Evolutionary conservation across 805 yeast genomes (phyloP), one percentile per base, ranked within the genome.

Genomic region (Suhomyces faveliae): DNA sequence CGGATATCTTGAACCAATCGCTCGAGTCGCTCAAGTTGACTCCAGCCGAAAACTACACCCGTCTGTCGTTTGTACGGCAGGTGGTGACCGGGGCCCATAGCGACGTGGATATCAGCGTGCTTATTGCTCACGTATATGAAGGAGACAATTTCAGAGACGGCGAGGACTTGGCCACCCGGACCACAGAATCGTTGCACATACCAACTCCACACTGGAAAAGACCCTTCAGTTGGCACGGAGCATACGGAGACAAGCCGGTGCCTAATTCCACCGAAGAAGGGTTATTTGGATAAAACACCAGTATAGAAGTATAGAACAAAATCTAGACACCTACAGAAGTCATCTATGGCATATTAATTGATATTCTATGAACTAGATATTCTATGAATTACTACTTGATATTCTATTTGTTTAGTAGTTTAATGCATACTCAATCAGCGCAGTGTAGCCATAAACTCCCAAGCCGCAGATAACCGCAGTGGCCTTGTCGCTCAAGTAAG

Each of bases 131-230:
- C 61, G 95, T 85, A 1, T 89, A 88, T 64, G 97, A 91, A 62
- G 97, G 98, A 27, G 97, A 91, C 64, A 92, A 92, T 63, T 78
- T 84, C 23, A 60, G 64, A 17, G 96, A 90, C 62, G 94, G 95
- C 6, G 71, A 70, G 38, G 51, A 60, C 8, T 64, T 85, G 51
- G 82, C 87, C 2, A 51, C 52, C 10, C 62, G 64, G 25, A 61
- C 74, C 2, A 53, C 62, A 5, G 54, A 65, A 4, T 51, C 69
- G 15, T 55, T 71, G 22, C 61, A 50, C 7, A 44, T 63, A 20
- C 23, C 55, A 9, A n/a, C 42, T 38, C 52, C 55, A 13, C 30
- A 40, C 8, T 79, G 83, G 78, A 53, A 62, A 8, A 70, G 71
- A 7, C 97, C 98, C 0, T 68, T 74, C 12, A 87, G 96, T 30